Base-by-base conservation (phyloP, 2,329 filamentous ascomycete genomes). In the Emmonsiellopsis sp. region DNA sequence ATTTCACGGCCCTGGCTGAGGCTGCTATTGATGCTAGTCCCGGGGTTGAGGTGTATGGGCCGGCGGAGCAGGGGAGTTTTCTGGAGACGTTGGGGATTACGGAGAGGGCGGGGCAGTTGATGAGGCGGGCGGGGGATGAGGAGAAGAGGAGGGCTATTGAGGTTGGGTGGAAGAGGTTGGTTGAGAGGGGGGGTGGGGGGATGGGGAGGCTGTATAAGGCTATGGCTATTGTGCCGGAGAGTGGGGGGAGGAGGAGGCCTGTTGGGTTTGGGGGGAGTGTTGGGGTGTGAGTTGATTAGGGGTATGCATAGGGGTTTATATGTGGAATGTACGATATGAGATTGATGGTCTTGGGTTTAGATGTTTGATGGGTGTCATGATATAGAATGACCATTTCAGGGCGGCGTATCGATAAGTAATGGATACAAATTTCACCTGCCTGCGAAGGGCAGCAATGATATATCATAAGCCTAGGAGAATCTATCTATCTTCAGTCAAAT, bases 121-220 rank as follows among this genome's bases (percentile, higher is more conserved):
- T 83, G 37, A 79, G 76, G 58, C 74, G 13, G 59, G 57, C 16
- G 69, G 67, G 11, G 59, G 57, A 20, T 69, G 72, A 77, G 38
- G 75, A 80, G 55, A 77, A 76, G 58, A 79, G 73, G 32, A 76
- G 75, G 59, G 81, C 82, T 50, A 76, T 96, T 34, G 83, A 89
- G 59, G 80, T 76, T 57, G 85, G 86, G 0, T 94, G 89, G 82
- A 85, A 82, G 72, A 78, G 93, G 57, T 73, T 98, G 50, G 82
- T 96, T n/a, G 91, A 95, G 68, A 78, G 83, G 42, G 85, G 87
- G 0, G 86, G 84, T 1, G 83, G 82, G 50, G 92, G 90, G 0
- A 98, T 98, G 93, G 93, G 93, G 0, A 91, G 85, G 73, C 75
- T 95, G 20, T 98, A 98, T 69, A 96, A 97, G 73, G 91, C 83